Conservation (phyloP, 1,284 basidiomycete genomes). For the Melampsora medusae region DNA sequence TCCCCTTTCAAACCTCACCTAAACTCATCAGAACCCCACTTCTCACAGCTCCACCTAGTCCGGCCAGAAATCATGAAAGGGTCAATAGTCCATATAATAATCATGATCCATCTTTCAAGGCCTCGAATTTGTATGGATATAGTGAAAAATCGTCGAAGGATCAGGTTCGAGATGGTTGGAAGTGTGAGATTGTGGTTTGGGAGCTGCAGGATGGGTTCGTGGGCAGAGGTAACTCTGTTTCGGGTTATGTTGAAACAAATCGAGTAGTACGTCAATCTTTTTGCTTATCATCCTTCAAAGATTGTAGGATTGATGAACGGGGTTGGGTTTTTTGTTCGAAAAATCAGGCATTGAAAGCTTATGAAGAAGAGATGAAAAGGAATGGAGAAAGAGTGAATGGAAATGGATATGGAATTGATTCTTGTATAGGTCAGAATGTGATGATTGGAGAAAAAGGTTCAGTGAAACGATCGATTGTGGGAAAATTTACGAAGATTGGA, state of each 20-base stretch:
- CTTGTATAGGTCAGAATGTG: slow-evolving; percentile 2
- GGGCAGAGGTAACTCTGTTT: slow-evolving; percentile 19
- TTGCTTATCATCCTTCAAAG: not conserved
- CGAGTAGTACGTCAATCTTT: not conserved
- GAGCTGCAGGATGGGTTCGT: slow-evolving; percentile 16
- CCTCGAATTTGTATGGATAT: too few species aligned
- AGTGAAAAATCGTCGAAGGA: too few species aligned
- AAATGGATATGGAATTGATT: slow-evolving; percentile 23
- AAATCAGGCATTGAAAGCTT: slow-evolving; percentile 18
- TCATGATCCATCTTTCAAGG: too few species aligned
- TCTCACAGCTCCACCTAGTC: too few species aligned
- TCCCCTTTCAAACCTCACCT: too few species aligned
- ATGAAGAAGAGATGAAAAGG: not conserved
- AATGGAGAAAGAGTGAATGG: not conserved
- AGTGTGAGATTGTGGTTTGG: slow-evolving; percentile 37
- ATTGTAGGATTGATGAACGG: not conserved
- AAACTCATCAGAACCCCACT: too few species aligned
- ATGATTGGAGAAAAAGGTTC: slow-evolving; percentile 16
- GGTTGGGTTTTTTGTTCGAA: not conserved
- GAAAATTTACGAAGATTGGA: slow-evolving; percentile 5
- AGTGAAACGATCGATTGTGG: slow-evolving; percentile 29
- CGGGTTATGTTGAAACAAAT: slow-evolving; percentile 33
- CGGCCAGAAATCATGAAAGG: too few species aligned
- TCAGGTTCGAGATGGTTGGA: not conserved
- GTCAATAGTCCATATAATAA: too few species aligned